Evolutionary conservation across 2,329 filamentous ascomycete species (phyloP).

Genomic region (Fusarium liriodendri): DNA sequence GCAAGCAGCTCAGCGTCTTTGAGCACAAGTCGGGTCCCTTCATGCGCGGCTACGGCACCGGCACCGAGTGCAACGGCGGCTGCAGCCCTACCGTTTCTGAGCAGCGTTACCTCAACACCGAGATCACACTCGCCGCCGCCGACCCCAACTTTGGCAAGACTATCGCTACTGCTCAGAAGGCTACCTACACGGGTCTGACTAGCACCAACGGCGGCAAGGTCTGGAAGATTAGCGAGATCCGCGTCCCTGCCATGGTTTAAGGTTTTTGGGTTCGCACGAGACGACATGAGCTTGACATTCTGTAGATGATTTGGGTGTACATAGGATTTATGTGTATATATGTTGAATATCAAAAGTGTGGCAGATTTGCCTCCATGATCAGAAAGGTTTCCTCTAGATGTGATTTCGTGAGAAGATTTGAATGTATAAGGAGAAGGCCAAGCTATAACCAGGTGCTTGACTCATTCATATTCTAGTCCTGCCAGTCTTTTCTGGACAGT

Average conservation of each 20-base stretch:
- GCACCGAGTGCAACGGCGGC: constrained; percentile 34
- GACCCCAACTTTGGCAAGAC: constrained; percentile 34
- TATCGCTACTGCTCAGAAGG: constrained; percentile 23
- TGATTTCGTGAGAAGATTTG: no score
- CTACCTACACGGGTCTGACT: constrained; percentile 25
- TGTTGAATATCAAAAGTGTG: background rate
- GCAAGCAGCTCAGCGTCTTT: constrained; percentile 22
- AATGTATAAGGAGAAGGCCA: no score
- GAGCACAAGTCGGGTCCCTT: constrained; percentile 33
- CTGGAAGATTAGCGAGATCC: constrained; percentile 34
- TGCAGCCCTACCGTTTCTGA: constrained; percentile 27
- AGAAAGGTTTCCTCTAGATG: no score
- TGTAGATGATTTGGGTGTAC: background rate
- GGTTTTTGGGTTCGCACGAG: background rate
- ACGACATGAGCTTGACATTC: background rate
- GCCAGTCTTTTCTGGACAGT: no score
- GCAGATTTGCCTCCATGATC: no score
- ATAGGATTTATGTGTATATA: background rate
- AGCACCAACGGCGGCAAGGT: constrained; percentile 23
- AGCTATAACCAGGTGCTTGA: no score
- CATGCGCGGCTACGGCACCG: constrained; percentile 35
- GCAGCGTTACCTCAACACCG: constrained; percentile 34
- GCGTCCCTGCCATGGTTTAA: constrained; percentile 26
- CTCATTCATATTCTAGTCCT: no score
- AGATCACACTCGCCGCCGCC: constrained; percentile 26